These are phyloP conservation scores for Globisporangium splendens DNA, from an alignment of 352 stramenopile genomes.

Conservation along the genomic window DNA sequence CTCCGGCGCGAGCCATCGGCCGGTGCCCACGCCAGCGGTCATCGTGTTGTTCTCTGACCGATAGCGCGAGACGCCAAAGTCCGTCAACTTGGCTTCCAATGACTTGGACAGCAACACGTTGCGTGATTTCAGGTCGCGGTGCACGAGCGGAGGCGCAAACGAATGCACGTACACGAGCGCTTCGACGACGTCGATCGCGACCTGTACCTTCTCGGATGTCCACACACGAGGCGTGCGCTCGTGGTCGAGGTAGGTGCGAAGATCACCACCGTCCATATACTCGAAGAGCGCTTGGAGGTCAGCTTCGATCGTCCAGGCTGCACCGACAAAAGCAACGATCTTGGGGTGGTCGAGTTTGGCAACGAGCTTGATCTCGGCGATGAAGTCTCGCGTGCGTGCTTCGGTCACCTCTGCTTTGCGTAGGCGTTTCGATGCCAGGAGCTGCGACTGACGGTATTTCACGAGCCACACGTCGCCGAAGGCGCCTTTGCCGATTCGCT, in stretches of 20 bases:
- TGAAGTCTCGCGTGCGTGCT: neutral
- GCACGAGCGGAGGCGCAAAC: slow-evolving; percentile 34
- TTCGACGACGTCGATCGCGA: slow-evolving; percentile 43
- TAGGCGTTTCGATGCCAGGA: neutral
- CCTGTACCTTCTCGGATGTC: slow-evolving; percentile 21
- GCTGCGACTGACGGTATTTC: slow-evolving; percentile 4
- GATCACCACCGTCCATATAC: slow-evolving; percentile 6
- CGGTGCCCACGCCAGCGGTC: slow-evolving; percentile 24
- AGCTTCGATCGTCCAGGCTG: slow-evolving; percentile 12
- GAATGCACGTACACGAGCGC: slow-evolving; percentile 48
- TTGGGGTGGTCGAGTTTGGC: slow-evolving; percentile 5
- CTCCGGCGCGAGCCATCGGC: slow-evolving; percentile 36
- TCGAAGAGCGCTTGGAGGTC: slow-evolving; percentile 16
- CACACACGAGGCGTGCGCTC: neutral
- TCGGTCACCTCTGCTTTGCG: neutral
- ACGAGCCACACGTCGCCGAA: slow-evolving; percentile 13
- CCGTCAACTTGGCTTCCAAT: slow-evolving; percentile 39
- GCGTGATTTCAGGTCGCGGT: slow-evolving; percentile 40
- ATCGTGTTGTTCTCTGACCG: slow-evolving; percentile 45
- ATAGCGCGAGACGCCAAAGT: slow-evolving; percentile 54
- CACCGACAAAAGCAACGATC: slow-evolving; percentile 2
- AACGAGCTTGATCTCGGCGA: neutral
- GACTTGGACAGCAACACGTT: slow-evolving; percentile 39
- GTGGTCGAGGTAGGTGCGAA: neutral
- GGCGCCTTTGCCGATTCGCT: slow-evolving; percentile 2